Conservation (phyloP, 768 basidiomycete species). For the Arthromyces matolae region DNA sequence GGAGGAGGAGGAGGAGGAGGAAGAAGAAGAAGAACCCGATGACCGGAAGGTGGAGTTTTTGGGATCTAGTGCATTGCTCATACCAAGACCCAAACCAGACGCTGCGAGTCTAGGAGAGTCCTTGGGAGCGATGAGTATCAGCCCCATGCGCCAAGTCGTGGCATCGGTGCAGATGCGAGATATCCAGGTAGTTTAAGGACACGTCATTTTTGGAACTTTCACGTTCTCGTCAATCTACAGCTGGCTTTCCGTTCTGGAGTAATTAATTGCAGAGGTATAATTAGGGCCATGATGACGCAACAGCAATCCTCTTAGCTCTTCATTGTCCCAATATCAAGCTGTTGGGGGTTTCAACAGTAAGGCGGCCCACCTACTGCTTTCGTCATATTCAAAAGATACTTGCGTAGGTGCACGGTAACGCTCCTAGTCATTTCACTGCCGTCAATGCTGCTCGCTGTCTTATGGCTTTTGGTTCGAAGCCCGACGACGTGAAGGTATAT, state of each 20-base stretch:
- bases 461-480: constrained; percentile 65
- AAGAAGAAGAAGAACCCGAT: constrained; percentile 18
- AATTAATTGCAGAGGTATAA: neutral
- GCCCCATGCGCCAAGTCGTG: constrained; percentile 40
- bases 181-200: constrained; percentile 17
- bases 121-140: constrained; percentile 82
- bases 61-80: constrained; percentile 14
- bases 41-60: constrained; percentile 13
- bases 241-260: no score
- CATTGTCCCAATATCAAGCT: constrained; percentile 63
- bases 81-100: constrained; percentile 12
- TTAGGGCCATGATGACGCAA: constrained; percentile 89
- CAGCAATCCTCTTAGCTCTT: constrained; percentile 74
- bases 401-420: constrained; percentile 77
- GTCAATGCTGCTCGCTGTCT: constrained; percentile 78
- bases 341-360: constrained; percentile 81
- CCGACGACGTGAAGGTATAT: constrained; percentile 52
- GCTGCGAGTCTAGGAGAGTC: constrained; percentile 54
- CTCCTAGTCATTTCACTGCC: constrained; percentile 54
- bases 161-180: constrained; percentile 15
- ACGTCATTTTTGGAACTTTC: no score
- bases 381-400: neutral
- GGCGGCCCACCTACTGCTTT: constrained; percentile 3
- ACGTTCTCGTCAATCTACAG: no score
- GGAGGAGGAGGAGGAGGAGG: constrained; percentile 42